These are phyloP conservation scores for Croton setiger DNA, from an alignment of 441 rosid species.

Conservation along the genomic window DNA sequence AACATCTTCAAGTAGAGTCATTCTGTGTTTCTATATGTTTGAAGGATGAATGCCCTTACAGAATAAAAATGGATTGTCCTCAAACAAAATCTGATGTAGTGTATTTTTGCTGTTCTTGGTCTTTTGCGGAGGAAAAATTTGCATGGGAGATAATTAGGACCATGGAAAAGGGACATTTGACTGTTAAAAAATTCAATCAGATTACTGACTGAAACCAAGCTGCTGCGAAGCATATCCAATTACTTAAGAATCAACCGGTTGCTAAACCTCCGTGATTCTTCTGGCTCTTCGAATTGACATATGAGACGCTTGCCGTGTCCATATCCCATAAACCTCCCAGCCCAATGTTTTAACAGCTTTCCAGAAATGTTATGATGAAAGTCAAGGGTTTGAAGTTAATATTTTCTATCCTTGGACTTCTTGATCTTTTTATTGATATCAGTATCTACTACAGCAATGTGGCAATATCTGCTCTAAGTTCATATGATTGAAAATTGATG, in stretches of 20 bases:
- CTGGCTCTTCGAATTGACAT: too few species aligned
- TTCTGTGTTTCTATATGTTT: conserved; percentile 41
- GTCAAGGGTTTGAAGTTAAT: neutral
- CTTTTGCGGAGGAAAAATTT: conserved; percentile 54
- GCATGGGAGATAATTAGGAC: conserved; percentile 66
- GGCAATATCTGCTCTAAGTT: neutral
- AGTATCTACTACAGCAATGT: neutral
- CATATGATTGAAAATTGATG: neutral
- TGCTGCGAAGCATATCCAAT: conserved; percentile 1
- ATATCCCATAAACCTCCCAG: too few species aligned
- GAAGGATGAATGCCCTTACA: conserved; percentile 58
- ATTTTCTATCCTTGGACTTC: neutral
- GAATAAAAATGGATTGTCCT: conserved; percentile 21
- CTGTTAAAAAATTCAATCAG: neutral
- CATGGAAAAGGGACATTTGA: conserved; percentile 27
- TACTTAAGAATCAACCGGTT: neutral
- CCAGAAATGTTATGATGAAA: neutral
- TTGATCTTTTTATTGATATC: neutral
- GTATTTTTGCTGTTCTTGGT: conserved; percentile 79
- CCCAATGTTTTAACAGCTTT: neutral
- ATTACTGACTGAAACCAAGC: neutral
- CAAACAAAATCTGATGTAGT: conserved; percentile 19
- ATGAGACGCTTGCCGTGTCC: too few species aligned
- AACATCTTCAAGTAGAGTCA: conserved; percentile 54
- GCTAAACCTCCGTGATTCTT: neutral